phyloP scores from a whole-genome alignment of 2,329 filamentous ascomycete genomes.

The Metarhizium anisopliae region DNA sequence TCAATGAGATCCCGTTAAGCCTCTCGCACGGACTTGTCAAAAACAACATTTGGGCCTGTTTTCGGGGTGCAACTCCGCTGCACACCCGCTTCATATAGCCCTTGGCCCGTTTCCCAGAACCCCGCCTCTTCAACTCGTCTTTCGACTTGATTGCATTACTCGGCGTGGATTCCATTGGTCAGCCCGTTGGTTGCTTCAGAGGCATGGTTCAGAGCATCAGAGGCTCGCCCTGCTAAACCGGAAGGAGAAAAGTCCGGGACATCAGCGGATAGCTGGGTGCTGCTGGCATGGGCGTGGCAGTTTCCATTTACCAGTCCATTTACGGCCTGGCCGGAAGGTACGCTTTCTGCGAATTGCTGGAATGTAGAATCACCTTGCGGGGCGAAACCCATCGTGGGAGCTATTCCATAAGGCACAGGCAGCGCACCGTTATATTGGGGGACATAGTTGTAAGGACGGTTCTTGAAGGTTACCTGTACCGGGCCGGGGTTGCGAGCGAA shows the following conservation, averaged over 20 bases:
- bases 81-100: not conserved
- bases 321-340: conserved; percentile 27
- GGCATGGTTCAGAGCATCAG: not conserved
- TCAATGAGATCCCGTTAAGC: too few species aligned
- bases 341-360: conserved; percentile 23
- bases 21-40: not conserved
- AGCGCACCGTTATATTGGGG: conserved; percentile 24
- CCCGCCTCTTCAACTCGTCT: not conserved
- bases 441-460: conserved; percentile 18
- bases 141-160: conserved; percentile 2
- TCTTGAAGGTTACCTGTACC: conserved; percentile 28
- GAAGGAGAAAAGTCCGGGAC: conserved; percentile 32
- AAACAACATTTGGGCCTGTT: not conserved
- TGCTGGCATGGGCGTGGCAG: conserved; percentile 15
- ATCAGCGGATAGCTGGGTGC: conserved; percentile 27
- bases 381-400: conserved; percentile 20
- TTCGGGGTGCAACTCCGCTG: not conserved
- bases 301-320: conserved; percentile 19
- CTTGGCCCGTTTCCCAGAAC: not conserved
- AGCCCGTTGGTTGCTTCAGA: conserved; percentile 8
- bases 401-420: conserved; percentile 20
- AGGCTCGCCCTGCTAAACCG: conserved; percentile 5
- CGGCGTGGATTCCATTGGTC: conserved; percentile 5
- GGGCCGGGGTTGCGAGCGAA: conserved; percentile 66
- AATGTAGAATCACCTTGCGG: conserved; percentile 18